These are phyloP conservation scores for Candida parachauliodes DNA, from an alignment of 805 yeast genomes.

Conservation along the genomic window DNA sequence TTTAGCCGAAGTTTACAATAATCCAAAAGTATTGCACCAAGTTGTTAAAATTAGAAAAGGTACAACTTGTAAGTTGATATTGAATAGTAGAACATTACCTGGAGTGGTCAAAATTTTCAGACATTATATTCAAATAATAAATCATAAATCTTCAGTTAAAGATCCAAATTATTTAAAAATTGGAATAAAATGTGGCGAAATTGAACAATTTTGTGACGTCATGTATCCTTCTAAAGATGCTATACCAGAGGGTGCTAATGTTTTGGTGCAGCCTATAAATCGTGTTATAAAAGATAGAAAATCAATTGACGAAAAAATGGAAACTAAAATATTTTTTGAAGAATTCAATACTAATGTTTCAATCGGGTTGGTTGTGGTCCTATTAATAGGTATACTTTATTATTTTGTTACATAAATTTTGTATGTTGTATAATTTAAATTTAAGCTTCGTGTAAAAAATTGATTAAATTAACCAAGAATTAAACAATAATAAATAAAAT, in stretches of 20 bases:
- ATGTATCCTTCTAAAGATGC: constrained; percentile 57
- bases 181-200: constrained; percentile 81
- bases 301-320: constrained; percentile 29
- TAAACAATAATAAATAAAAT: too few relatives aligned
- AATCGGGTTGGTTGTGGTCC: background rate
- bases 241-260: constrained; percentile 51
- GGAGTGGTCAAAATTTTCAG: constrained; percentile 78
- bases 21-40: constrained; percentile 62
- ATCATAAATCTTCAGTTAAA: constrained; percentile 69
- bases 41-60: constrained; percentile 91
- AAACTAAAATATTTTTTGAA: constrained; percentile 9
- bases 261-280: constrained; percentile 33
- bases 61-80: constrained; percentile 71
- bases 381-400: background rate
- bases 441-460: constrained; percentile 1
- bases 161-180: constrained; percentile 86
- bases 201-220: constrained; percentile 82
- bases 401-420: constrained; percentile 1
- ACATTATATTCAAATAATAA: constrained; percentile 68
- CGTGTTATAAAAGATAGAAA: constrained; percentile 35
- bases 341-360: constrained; percentile 6
- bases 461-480: background rate
- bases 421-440: background rate
- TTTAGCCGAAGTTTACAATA: constrained; percentile 77
- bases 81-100: constrained; percentile 67